Base-by-base conservation (phyloP, 2,329 filamentous ascomycete species). In the Cephalotrichum gorgonifer region DNA sequence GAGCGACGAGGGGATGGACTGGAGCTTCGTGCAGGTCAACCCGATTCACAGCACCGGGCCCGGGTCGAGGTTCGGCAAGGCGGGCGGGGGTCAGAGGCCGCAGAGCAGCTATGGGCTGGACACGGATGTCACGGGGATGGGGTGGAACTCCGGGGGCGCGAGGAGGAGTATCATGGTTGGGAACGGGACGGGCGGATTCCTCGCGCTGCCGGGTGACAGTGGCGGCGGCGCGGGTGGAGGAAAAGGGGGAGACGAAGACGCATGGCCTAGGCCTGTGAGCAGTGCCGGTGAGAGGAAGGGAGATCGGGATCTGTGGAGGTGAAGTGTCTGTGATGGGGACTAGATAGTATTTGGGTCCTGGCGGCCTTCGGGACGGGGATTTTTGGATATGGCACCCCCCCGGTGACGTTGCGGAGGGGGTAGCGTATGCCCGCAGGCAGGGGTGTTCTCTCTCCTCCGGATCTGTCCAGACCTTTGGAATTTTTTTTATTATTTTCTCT, bases 51-150 rank as follows among this genome's bases (percentile, higher is more conserved):
- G 55, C 41, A 51, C 58, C 54, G 33, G 41, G 3, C 41, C 47
- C 27, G 20, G 23, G 12, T 43, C 47, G 14, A 22, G 41, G 17
- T 43, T 47, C 15, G 31, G 38, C 12, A 28, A 30, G 17, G 41
- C 49, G 2, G 42, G 42, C 8, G 26, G 35, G 12, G 22, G 44
- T 30, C 56, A 58, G 12, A 70, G 76, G 31, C 76, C 75, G 28
- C 62, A 72, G 49, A 80, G 76, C 61, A 75, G 71, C 57, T 81
- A 79, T 58, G 78, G 78, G 14, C 67, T 81, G 31, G 71, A 69
- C n/a, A 67, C 73, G 15, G 76, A 79, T 53, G 62, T 75, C 20
- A 61, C 69, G 3, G 66, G 69, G 2, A 56, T 64, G 44, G 72
- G 72, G 4, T 79, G 76, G 73, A 71, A 75, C 50, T 63, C 64